Evolutionary conservation across 2,329 filamentous ascomycete genomes (phyloP).

Genomic region (Cladophialophora bantiana): DNA sequence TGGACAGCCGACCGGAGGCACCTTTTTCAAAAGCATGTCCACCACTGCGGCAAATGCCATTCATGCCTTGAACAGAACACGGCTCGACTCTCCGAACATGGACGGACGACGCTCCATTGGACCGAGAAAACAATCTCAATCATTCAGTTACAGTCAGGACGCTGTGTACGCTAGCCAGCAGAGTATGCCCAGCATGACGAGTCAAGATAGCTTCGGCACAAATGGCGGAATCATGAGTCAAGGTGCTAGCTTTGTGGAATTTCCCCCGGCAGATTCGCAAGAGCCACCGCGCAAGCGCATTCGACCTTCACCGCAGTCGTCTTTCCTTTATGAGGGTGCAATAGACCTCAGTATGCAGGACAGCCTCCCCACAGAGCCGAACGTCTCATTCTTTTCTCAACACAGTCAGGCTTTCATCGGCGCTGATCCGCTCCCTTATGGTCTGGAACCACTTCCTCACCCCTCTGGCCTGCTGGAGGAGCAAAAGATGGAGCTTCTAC

Average conservation of each 20-base stretch:
- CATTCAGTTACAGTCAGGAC: constrained; percentile 65
- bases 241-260: constrained; percentile 49
- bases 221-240: constrained; percentile 65
- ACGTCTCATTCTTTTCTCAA: constrained; percentile 56
- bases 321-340: constrained; percentile 46
- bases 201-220: constrained; percentile 72
- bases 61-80: constrained; percentile 93
- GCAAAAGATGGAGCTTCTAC: constrained; percentile 79
- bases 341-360: constrained; percentile 35
- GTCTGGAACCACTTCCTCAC: constrained; percentile 55
- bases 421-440: constrained; percentile 41
- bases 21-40: constrained; percentile 97
- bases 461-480: constrained; percentile 71
- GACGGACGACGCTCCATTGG: constrained; percentile 71
- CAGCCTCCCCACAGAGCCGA: constrained; percentile 54
- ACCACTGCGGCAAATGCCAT: constrained; percentile 91
- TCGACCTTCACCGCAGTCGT: constrained; percentile 45
- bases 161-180: constrained; percentile 83
- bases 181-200: constrained; percentile 71
- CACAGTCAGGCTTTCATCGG: constrained; percentile 38
- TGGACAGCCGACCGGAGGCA: constrained; percentile 72
- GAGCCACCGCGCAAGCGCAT: constrained; percentile 42
- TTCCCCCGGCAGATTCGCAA: constrained; percentile 36
- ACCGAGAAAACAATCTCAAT: constrained; percentile 73
- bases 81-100: constrained; percentile 85